Conservation (phyloP, 2,329 filamentous ascomycete species). For the Xylariaceae sp. region DNA sequence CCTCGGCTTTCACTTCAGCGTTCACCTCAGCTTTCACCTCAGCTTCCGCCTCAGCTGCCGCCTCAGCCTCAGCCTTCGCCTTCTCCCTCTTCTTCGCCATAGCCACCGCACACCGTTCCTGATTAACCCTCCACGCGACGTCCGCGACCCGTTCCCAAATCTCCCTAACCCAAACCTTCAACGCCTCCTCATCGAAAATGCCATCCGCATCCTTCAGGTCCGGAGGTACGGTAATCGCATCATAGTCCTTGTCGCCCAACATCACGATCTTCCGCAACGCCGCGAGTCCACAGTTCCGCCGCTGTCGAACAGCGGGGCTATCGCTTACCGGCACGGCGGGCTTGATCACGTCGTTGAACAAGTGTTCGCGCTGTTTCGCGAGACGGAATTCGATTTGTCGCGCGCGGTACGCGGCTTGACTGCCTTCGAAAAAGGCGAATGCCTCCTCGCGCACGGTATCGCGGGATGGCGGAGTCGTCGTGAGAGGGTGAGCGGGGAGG, state of each 20-base stretch:
- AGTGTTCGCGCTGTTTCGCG: conserved; percentile 36
- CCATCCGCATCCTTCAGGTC: conserved; percentile 35
- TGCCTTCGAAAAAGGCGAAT: conserved; percentile 44
- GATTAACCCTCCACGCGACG: not conserved
- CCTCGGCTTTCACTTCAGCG: too few relatives aligned
- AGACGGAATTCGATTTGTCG: conserved; percentile 37
- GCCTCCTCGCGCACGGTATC: conserved; percentile 51
- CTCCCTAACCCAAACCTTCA: conserved; percentile 38
- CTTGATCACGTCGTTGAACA: conserved; percentile 46
- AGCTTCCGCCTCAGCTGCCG: too few relatives aligned
- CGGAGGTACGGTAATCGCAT: conserved; percentile 24
- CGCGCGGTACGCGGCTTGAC: conserved; percentile 40
- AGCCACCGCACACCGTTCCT: not conserved
- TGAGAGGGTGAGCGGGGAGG: conserved; percentile 46
- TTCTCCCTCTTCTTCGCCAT: not conserved
- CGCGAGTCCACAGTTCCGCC: conserved; percentile 35
- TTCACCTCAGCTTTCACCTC: too few relatives aligned
- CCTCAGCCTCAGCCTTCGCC: too few relatives aligned
- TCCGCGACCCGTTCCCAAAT: conserved; percentile 28
- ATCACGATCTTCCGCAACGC: conserved; percentile 49
- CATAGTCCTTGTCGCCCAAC: conserved; percentile 38
- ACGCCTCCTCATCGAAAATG: conserved; percentile 39
- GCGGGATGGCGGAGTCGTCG: conserved; percentile 35
- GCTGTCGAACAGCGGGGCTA: conserved; percentile 26
- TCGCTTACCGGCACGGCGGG: conserved; percentile 19